Percentiles rank a stretch among this genome's conserved stretches.
Evolutionary conservation across 148 eudicot genomes (phyloP).

Genomic region (Rhododendron kiyosumense): DNA sequence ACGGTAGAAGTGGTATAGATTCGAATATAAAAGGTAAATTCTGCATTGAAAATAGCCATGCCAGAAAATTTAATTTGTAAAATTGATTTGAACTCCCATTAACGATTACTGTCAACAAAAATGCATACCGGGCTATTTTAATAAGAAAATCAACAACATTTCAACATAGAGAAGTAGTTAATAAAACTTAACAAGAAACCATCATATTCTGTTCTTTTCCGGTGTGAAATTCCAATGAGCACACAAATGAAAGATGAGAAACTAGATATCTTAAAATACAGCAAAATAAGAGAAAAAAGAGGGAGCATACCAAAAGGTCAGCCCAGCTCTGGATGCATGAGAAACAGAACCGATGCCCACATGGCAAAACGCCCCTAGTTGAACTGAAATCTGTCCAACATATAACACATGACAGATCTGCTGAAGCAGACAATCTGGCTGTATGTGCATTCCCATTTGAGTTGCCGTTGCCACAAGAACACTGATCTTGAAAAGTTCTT

Average conservation of each 20-base stretch:
- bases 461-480: conserved; percentile 15
- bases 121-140: background rate
- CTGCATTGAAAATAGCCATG: background rate
- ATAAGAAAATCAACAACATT: background rate
- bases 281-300: conserved; percentile 3
- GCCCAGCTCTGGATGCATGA: conserved; percentile 91
- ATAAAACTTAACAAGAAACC: background rate
- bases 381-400: conserved; percentile 86
- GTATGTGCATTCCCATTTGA: conserved; percentile 15
- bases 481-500: conserved; percentile 15
- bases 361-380: conserved; percentile 72
- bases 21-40: background rate
- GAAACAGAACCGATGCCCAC: conserved; percentile 97
- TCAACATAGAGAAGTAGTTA: background rate
- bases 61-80: background rate
- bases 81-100: background rate
- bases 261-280: background rate
- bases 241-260: background rate
- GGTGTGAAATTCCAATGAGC: background rate
- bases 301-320: conserved; percentile 54
- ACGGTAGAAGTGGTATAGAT: background rate
- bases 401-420: conserved; percentile 71
- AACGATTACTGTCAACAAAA: background rate
- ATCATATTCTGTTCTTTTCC: background rate
- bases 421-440: conserved; percentile 25